Conservation (phyloP, 306 rosid species). For the Quercus gilva region DNA sequence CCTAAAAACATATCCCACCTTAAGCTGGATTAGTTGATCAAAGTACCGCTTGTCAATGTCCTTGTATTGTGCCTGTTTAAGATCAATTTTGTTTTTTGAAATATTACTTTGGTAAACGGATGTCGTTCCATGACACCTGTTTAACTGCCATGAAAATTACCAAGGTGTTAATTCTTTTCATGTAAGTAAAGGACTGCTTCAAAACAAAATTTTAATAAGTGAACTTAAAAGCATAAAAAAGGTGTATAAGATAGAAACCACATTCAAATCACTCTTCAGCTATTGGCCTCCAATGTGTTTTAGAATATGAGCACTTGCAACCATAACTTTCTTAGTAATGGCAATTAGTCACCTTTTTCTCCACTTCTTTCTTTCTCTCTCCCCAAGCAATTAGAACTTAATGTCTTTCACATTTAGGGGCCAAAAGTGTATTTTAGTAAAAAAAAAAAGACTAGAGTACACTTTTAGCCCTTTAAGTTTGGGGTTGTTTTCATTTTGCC, state of each 20-base stretch:
- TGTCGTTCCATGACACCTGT: constrained; percentile 76
- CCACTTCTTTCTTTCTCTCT: not conserved
- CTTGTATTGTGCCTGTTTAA: constrained; percentile 83
- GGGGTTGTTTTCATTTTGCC: no score
- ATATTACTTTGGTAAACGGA: constrained; percentile 75
- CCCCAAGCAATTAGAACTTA: not conserved
- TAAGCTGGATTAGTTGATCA: constrained; percentile 93
- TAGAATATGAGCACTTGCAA: not conserved
- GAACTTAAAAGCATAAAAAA: not conserved
- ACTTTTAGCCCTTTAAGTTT: no score
- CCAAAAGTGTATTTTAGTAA: no score
- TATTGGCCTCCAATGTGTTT: not conserved
- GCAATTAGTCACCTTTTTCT: not conserved
- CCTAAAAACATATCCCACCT: constrained; percentile 45
- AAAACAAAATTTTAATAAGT: not conserved
- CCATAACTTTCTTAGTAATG: not conserved
- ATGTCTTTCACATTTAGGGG: not conserved
- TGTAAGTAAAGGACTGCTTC: constrained; percentile 12
- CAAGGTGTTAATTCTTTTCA: constrained; percentile 14
- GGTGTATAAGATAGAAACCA: not conserved
- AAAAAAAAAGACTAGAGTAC: no score
- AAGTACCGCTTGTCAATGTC: constrained; percentile 88
- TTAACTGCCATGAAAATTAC: constrained; percentile 42
- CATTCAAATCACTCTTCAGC: not conserved
- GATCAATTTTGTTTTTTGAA: constrained; percentile 74